Conservation (phyloP, 116 monocot genomes). For the Iris pallida region DNA sequence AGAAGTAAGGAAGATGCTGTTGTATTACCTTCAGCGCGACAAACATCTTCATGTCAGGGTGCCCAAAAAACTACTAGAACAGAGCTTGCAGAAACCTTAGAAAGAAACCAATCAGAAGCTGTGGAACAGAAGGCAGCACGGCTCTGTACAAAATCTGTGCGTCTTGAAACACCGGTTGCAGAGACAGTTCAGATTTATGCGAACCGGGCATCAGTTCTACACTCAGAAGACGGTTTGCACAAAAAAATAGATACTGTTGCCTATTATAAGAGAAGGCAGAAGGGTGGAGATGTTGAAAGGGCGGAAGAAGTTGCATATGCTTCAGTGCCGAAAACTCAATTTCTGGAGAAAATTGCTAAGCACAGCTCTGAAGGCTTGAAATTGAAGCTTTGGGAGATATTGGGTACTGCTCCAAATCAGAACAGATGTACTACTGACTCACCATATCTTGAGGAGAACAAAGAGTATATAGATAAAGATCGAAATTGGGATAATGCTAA, state of each 20-base stretch:
- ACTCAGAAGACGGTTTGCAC: conserved; percentile 17
- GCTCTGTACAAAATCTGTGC: conserved; percentile 26
- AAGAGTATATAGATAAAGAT: conserved; percentile 8
- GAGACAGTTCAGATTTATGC: conserved; percentile 11
- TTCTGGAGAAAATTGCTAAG: conserved; percentile 11
- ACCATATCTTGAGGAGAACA: conserved; percentile 14
- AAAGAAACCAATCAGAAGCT: conserved; percentile 8
- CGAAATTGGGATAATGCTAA: neutral
- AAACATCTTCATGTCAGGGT: conserved; percentile 19
- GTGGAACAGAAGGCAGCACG: conserved; percentile 22
- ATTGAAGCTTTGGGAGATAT: conserved; percentile 77
- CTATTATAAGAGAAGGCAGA: conserved; percentile 29
- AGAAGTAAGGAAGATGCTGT: conserved; percentile 28
- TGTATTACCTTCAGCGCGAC: conserved; percentile 14
- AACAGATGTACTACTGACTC: conserved; percentile 25
- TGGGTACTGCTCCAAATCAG: conserved; percentile 43
- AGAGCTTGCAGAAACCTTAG: conserved; percentile 4
- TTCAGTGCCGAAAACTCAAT: conserved; percentile 12
- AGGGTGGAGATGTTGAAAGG: conserved; percentile 18
- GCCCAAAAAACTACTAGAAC: conserved; percentile 13
- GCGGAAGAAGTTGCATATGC: conserved; percentile 30
- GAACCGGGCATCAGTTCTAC: conserved; percentile 20
- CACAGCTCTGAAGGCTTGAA: conserved; percentile 36
- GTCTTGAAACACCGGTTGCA: conserved; percentile 17
- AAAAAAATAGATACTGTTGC: conserved; percentile 23